Percentiles rank a stretch among this genome's conserved stretches.
Evolutionary conservation across 2,329 filamentous ascomycete species (phyloP).

Genomic region (Pseudogymnoascus sp.): DNA sequence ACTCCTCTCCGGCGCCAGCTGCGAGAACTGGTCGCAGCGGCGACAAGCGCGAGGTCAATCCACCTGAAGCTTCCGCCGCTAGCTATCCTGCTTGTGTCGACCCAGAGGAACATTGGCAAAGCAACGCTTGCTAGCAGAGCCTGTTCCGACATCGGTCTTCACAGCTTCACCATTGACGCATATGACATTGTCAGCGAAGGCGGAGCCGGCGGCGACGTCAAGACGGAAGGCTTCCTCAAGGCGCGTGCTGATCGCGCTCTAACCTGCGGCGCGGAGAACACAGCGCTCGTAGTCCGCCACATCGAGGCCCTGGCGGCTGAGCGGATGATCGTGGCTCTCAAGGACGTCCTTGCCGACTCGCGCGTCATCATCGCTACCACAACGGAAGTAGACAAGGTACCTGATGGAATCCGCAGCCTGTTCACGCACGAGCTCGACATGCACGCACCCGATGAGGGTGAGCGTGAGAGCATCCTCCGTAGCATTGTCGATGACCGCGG

Average conservation of each 20-base stretch:
- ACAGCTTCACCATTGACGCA: constrained; percentile 80
- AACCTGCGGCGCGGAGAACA: constrained; percentile 76
- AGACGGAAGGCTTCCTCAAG: constrained; percentile 85
- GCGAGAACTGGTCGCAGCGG: constrained; percentile 76
- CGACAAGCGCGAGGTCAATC: constrained; percentile 79
- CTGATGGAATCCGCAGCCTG: constrained; percentile 78
- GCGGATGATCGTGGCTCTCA: constrained; percentile 75
- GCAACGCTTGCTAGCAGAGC: constrained; percentile 67
- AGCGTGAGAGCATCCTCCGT: constrained; percentile 78
- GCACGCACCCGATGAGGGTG: constrained; percentile 81
- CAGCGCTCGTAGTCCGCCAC: constrained; percentile 77
- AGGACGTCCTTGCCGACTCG: constrained; percentile 70
- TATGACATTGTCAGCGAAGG: constrained; percentile 94
- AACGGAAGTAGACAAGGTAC: constrained; percentile 88
- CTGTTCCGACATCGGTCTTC: constrained; percentile 81
- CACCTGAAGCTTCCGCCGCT: constrained; percentile 81
- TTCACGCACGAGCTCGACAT: constrained; percentile 97
- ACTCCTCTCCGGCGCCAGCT: constrained; percentile 61
- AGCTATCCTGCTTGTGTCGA: constrained; percentile 80
- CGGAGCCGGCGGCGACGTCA: constrained; percentile 78
- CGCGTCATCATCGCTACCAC: constrained; percentile 88
- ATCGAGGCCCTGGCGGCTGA: constrained; percentile 88
- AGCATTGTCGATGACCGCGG: constrained; percentile 69
- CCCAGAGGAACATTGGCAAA: constrained; percentile 90
- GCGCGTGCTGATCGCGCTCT: constrained; percentile 82